phyloP scores from a whole-genome alignment of 257 asterid species.

The Gynochthodes officinalis region DNA sequence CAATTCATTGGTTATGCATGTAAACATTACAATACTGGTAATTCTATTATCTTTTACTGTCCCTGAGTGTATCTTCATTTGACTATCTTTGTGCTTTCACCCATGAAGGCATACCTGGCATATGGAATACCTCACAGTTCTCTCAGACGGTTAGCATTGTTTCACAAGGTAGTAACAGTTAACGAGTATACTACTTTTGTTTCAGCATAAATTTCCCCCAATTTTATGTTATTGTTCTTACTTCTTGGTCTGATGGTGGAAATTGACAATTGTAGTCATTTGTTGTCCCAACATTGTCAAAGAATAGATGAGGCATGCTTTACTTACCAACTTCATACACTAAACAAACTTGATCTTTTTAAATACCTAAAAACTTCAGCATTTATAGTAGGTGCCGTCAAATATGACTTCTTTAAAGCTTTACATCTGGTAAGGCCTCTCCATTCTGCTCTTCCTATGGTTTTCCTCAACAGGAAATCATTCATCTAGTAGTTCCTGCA shows the following conservation, averaged over 20 bases:
- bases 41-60: not conserved
- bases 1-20: conserved; percentile 66
- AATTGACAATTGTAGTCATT: not conserved
- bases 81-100: conserved; percentile 11
- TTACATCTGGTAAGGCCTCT: not conserved
- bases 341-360: not conserved
- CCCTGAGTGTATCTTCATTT: conserved; percentile 11
- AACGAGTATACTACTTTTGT: conserved; percentile 5
- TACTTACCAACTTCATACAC: not conserved
- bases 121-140: conserved; percentile 65
- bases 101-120: conserved; percentile 50
- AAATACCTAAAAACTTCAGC: not conserved
- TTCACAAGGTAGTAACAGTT: conserved; percentile 57
- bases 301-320: not conserved
- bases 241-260: not conserved
- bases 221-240: not conserved
- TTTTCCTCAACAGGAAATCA: too few species aligned
- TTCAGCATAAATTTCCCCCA: not conserved
- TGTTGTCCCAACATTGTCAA: not conserved
- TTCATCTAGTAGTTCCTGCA: not conserved
- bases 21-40: conserved; percentile 21
- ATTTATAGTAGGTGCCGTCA: not conserved
- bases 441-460: not conserved
- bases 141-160: conserved; percentile 60
- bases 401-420: not conserved